Conservation (phyloP, 2,329 filamentous ascomycete genomes). For the Fusarium napiforme region DNA sequence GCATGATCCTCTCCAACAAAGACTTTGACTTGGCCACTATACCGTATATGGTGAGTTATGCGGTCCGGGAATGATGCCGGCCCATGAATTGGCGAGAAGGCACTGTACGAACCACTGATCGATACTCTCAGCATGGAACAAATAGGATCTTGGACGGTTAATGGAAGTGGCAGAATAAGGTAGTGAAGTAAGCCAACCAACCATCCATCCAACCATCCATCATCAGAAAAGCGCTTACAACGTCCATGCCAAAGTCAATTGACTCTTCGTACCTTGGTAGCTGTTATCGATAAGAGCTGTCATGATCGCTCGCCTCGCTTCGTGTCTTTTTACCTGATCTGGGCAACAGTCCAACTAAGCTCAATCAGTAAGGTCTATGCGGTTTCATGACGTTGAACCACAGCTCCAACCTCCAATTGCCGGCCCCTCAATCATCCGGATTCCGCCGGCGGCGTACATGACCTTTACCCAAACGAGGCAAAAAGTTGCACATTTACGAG, state of each 20-base stretch:
- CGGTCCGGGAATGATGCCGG: constrained; percentile 16
- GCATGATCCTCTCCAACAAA: neutral
- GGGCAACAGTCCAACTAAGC: constrained; percentile 3
- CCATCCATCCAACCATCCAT: neutral
- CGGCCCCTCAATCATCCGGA: neutral
- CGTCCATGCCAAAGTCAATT: neutral
- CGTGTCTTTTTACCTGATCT: constrained; percentile 2
- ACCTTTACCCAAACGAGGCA: constrained; percentile 35
- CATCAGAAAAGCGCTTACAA: neutral
- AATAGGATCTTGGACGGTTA: neutral
- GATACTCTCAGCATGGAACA: neutral
- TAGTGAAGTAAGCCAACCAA: neutral
- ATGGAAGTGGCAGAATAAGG: neutral
- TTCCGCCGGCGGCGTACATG: constrained; percentile 1
- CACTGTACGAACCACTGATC: neutral
- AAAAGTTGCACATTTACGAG: constrained; percentile 4
- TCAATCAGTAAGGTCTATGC: constrained; percentile 28
- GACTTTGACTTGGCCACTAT: constrained; percentile 14
- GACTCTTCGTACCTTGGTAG: neutral
- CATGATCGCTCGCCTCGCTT: constrained; percentile 4
- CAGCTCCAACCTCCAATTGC: constrained; percentile 22
- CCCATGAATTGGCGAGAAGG: neutral
- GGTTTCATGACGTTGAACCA: constrained; percentile 16
- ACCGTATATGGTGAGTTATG: constrained; percentile 5
- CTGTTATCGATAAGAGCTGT: constrained; percentile 32